Conservation (phyloP, 805 yeast species). For the Danielozyma ontarioensis region DNA sequence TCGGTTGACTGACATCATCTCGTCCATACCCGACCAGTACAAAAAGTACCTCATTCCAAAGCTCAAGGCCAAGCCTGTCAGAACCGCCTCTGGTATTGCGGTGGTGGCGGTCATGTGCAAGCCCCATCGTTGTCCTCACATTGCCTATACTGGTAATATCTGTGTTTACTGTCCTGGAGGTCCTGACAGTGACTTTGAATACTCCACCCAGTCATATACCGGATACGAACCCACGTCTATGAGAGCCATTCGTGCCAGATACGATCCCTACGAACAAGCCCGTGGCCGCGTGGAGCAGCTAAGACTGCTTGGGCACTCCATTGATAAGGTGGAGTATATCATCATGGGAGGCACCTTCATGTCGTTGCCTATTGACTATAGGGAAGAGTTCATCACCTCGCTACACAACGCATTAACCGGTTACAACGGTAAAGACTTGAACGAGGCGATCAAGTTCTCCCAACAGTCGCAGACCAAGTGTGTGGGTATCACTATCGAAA, state of each 20-base stretch:
- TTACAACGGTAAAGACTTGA: slow-evolving; percentile 76
- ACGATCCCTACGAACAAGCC: slow-evolving; percentile 98
- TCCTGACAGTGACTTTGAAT: slow-evolving; percentile 96
- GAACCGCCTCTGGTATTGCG: slow-evolving; percentile 98
- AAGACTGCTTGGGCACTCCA: slow-evolving; percentile 90
- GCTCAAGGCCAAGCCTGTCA: slow-evolving; percentile 95
- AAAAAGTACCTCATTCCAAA: slow-evolving; percentile 88
- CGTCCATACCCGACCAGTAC: slow-evolving; percentile 94
- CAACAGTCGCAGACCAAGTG: slow-evolving; percentile 95
- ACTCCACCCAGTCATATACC: slow-evolving; percentile 95
- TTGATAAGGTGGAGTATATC: slow-evolving; percentile 95
- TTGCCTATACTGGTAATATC: slow-evolving; percentile 96
- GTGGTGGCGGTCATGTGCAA: slow-evolving; percentile 99
- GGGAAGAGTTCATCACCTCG: slow-evolving; percentile 85
- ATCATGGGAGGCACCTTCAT: slow-evolving; percentile 99
- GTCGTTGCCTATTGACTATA: slow-evolving; percentile 85
- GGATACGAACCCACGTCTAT: slow-evolving; percentile 98
- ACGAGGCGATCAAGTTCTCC: slow-evolving; percentile 85
- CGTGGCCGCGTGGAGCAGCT: slow-evolving; percentile 96
- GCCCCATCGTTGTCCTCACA: slow-evolving; percentile 98
- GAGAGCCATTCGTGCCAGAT: slow-evolving; percentile 98
- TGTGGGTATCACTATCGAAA: slow-evolving; percentile 97
- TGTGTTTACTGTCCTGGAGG: slow-evolving; percentile 99
- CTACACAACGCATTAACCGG: slow-evolving; percentile 95
- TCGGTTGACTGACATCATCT: slow-evolving; percentile 87